Evolutionary conservation across 768 basidiomycete species (phyloP), one percentile per base, ranked within the genome.

Genomic region (Gautieria morchelliformis): DNA sequence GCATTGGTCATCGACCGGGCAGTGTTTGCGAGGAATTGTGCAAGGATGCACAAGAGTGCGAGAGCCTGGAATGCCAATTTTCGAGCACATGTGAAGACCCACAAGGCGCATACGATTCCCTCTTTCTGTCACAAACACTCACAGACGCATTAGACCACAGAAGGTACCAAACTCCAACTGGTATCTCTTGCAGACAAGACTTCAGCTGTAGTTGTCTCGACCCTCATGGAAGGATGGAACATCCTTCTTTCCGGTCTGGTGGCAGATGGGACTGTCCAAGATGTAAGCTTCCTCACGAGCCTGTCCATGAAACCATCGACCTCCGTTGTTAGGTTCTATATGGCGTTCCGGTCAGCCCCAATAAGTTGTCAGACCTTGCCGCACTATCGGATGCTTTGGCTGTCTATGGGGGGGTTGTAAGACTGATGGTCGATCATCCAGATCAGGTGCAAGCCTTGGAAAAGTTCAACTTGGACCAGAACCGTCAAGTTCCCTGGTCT

Each of bases 51-150:
- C 61, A 67, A 72, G 50, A 82, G 80, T 42, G 81, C 87, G 14
- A 75, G 74, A 55, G 74, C 75, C 27, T 86, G 85, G 78, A 83
- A 83, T 2, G 83, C 87, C 15, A 73, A 65, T 9, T 93, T 93
- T 68, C 75, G 91, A 49, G 87, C 84, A 4, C 92, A 93, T 68
- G 76, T 93, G 53, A 94, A 93, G 71, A 87, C 86, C 0, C 87
- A 89, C 67, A 89, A 89, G 76, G 86, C 83, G 65, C 27, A 64
- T 41, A 30, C 27, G n/a, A 55, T 22, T 10, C 10, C 11, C 17
- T 24, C 35, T 14, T 22, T 24, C 32, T 39, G 6, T 35, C 51
- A 30, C 32, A 27, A 22, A 52, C 33, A 52, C 51, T 52, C 51
- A 52, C 39, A 52, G 37, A 14, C 17, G 47, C 48, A 19, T 32